Evolutionary conservation across 1,284 basidiomycete species (phyloP).

Genomic region (Rhizoctonia solani): DNA sequence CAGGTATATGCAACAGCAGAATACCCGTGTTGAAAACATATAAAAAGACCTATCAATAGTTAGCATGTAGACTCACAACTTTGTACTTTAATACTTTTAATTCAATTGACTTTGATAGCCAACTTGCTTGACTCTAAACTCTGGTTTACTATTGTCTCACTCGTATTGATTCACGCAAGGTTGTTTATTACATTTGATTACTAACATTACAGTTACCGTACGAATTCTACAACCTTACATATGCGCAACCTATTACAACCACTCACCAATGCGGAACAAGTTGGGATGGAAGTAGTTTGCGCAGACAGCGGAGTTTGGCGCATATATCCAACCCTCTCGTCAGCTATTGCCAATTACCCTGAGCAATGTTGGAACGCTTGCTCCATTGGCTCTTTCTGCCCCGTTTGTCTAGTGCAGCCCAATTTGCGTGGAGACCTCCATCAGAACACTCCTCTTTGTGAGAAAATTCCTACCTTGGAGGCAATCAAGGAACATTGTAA

Average conservation of each 20-base stretch:
- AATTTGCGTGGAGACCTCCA: slow-evolving; percentile 5
- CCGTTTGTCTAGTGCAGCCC: slow-evolving; percentile 5
- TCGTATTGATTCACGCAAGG: no score
- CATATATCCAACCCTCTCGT: slow-evolving; percentile 31
- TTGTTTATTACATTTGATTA: no score
- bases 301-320: slow-evolving; percentile 24
- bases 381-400: slow-evolving; percentile 8
- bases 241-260: slow-evolving; percentile 18
- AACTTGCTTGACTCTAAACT: no score
- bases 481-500: background rate
- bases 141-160: no score
- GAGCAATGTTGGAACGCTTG: slow-evolving; percentile 33
- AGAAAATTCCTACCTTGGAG: background rate
- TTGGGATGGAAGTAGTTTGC: slow-evolving; percentile 32
- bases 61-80: no score
- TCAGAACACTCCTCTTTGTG: background rate
- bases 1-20: no score
- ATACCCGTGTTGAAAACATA: no score
- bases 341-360: slow-evolving; percentile 35
- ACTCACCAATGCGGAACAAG: slow-evolving; percentile 2
- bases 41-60: no score
- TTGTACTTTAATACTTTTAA: no score
- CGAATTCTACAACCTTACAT: no score
- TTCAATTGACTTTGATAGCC: no score
- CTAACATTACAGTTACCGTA: no score